These are phyloP conservation scores for Stemphylium lycopersici DNA, from an alignment of 2,329 filamentous ascomycete genomes.

Conservation along the genomic window DNA sequence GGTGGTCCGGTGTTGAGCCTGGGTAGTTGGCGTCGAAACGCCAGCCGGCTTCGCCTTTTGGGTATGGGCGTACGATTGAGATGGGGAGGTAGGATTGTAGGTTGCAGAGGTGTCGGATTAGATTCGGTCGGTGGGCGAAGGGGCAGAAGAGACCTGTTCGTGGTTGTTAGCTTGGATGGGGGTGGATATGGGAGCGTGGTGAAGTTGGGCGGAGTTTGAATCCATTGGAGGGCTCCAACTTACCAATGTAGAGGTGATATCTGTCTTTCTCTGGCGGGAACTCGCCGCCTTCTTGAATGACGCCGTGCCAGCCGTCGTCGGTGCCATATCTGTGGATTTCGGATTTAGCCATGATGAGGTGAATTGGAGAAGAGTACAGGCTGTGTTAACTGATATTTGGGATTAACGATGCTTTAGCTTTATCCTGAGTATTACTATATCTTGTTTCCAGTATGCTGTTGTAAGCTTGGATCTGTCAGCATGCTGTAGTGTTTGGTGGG, in stretches of 20 bases:
- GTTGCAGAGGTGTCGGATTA: slow-evolving; percentile 64
- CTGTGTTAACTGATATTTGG: not conserved
- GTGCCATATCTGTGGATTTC: slow-evolving; percentile 47
- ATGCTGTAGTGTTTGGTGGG: not conserved
- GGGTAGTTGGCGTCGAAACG: slow-evolving; percentile 64
- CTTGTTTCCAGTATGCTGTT: too few species aligned
- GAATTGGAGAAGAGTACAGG: not conserved
- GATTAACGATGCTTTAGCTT: too few species aligned
- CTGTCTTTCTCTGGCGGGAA: slow-evolving; percentile 59
- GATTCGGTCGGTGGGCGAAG: slow-evolving; percentile 66
- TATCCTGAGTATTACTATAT: not conserved
- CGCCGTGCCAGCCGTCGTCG: slow-evolving; percentile 59
- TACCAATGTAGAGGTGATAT: slow-evolving; percentile 63
- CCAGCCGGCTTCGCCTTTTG: slow-evolving; percentile 69
- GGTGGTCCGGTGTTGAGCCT: slow-evolving; percentile 64
- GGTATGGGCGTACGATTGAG: slow-evolving; percentile 68
- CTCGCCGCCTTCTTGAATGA: slow-evolving; percentile 54
- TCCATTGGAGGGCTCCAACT: too few species aligned
- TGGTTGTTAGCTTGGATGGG: too few species aligned
- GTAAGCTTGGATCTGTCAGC: not conserved
- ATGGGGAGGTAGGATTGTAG: slow-evolving; percentile 61
- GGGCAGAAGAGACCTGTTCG: slow-evolving; percentile 66
- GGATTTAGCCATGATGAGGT: slow-evolving; percentile 9
- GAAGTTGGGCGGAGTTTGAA: too few species aligned
- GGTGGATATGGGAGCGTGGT: too few species aligned